A percentile compares a stretch with the other conserved stretches of the same genome.
These are phyloP conservation scores for Aspergillus piperis DNA, from an alignment of 2,329 filamentous ascomycete genomes.

Conservation along the genomic window DNA sequence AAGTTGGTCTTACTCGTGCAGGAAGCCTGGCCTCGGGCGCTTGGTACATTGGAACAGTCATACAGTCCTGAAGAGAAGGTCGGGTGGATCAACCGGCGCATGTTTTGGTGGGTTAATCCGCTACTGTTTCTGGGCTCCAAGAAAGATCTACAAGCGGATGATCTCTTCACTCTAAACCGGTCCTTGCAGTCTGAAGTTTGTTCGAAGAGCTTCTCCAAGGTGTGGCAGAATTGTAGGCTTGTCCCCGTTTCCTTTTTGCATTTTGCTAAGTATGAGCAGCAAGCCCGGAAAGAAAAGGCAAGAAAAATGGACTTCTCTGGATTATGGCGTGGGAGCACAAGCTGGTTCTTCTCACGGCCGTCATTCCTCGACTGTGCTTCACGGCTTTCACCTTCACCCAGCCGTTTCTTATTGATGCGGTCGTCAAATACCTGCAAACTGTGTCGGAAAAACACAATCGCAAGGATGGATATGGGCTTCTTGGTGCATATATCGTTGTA, in stretches of 20 bases:
- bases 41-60: background rate
- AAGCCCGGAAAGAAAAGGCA: background rate
- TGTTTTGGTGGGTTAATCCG: background rate
- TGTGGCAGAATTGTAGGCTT: background rate
- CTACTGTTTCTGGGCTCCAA: background rate
- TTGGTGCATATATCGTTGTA: background rate
- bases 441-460: background rate
- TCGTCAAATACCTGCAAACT: background rate
- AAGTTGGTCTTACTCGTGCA: background rate
- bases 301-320: background rate
- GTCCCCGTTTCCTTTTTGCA: no score
- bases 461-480: background rate
- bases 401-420: slow-evolving; percentile 21
- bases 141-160: background rate
- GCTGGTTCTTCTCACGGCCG: slow-evolving; percentile 9
- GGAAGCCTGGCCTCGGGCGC: background rate
- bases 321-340: background rate
- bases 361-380: slow-evolving; percentile 19
- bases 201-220: background rate
- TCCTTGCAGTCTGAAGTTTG: background rate
- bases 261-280: background rate
- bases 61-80: background rate
- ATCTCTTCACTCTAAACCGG: background rate
- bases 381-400: slow-evolving; percentile 23
- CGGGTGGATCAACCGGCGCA: background rate